phyloP scores from a whole-genome alignment of 2,329 filamentous ascomycete genomes.

The Sporothrix phasma region DNA sequence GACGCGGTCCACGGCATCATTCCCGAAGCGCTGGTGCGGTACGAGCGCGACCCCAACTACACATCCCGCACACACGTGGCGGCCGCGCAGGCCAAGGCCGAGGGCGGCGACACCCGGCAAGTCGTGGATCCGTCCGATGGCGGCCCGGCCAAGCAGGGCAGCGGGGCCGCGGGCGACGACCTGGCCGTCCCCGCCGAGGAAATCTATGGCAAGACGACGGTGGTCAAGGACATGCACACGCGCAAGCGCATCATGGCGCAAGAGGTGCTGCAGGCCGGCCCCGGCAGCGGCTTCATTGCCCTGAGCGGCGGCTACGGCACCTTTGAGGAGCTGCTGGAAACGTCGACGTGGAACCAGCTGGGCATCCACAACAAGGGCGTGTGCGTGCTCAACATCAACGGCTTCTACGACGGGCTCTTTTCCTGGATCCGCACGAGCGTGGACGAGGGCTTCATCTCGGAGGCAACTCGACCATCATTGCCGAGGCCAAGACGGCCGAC shows the following conservation, averaged over 20 bases:
- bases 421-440: constrained; percentile 72
- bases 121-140: neutral
- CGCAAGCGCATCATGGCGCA: constrained; percentile 89
- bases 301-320: constrained; percentile 87
- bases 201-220: constrained; percentile 71
- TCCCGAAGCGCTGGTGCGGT: constrained; percentile 69
- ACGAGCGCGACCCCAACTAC: constrained; percentile 59
- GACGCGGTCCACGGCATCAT: constrained; percentile 86
- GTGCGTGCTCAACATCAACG: constrained; percentile 75
- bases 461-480: constrained; percentile 64
- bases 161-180: neutral
- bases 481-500: constrained; percentile 61
- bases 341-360: constrained; percentile 89
- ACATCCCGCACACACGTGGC: constrained; percentile 24
- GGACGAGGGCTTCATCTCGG: constrained; percentile 63
- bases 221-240: constrained; percentile 93
- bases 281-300: constrained; percentile 81
- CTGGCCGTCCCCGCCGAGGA: constrained; percentile 52
- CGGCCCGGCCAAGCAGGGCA: neutral
- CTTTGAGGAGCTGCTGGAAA: constrained; percentile 88
- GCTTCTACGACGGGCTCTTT: constrained; percentile 84
- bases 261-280: constrained; percentile 71
- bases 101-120: constrained; percentile 7
- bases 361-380: constrained; percentile 79
- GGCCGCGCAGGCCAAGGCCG: constrained; percentile 23